Percentiles rank a stretch among this genome's conserved stretches.
These are phyloP conservation scores for Gossypium laxum DNA, from an alignment of 441 rosid genomes.

Conservation along the genomic window DNA sequence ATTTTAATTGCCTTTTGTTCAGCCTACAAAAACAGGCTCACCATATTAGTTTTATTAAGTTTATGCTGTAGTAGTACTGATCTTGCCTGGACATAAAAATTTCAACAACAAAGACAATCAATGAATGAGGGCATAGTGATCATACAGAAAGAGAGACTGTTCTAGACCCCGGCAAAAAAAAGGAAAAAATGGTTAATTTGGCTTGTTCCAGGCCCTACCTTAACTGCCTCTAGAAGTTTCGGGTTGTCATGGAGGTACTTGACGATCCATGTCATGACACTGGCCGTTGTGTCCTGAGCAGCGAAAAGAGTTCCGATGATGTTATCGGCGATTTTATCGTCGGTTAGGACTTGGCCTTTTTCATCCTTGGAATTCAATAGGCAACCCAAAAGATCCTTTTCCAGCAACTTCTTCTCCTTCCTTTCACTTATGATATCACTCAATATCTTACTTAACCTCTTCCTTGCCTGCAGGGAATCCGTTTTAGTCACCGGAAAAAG, in stretches of 20 bases:
- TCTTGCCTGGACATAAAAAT: not conserved
- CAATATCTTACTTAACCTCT: conserved; percentile 36
- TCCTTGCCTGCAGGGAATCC: conserved; percentile 37
- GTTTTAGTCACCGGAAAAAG: not conserved
- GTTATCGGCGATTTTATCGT: conserved; percentile 55
- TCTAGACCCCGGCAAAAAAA: not conserved
- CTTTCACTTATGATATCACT: conserved; percentile 40
- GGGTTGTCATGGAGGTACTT: conserved; percentile 60
- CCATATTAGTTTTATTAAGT: conserved; percentile 2
- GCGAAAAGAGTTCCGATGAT: conserved; percentile 64
- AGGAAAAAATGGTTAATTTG: not conserved
- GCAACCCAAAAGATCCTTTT: conserved; percentile 39
- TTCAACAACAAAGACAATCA: conserved; percentile 12
- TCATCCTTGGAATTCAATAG: conserved; percentile 41
- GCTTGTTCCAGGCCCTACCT: conserved; percentile 27
- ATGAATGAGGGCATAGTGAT: not conserved
- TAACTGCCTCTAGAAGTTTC: conserved; percentile 54
- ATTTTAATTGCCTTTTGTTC: conserved; percentile 40
- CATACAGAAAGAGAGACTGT: not conserved
- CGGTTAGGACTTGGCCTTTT: conserved; percentile 24
- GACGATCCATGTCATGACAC: conserved; percentile 60
- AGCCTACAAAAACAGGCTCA: conserved; percentile 26
- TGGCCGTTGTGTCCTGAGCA: conserved; percentile 65
- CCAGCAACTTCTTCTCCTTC: conserved; percentile 35
- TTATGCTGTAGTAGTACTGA: not conserved